phyloP scores from a whole-genome alignment of 108 stramenopile species.

The Pseudonitzschia pungens region DNA sequence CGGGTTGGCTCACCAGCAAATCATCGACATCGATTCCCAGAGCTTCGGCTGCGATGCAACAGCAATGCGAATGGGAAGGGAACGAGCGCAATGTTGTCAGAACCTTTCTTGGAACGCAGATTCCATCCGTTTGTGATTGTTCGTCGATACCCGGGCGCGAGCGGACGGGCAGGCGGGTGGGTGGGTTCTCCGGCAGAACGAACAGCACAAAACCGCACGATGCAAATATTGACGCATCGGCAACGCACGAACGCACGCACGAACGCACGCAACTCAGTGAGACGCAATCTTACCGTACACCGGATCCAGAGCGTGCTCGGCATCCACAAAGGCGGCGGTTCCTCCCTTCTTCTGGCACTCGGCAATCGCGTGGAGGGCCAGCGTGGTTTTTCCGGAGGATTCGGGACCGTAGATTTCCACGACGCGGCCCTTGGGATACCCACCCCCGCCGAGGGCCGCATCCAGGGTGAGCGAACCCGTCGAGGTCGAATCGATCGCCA shows the following conservation, averaged over 20 bases:
- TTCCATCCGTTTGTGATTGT: too few species aligned
- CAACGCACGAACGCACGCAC: too few species aligned
- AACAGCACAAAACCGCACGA: too few species aligned
- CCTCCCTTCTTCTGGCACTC: slow-evolving; percentile 86
- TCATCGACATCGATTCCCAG: slow-evolving; percentile 89
- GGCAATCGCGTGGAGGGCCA: slow-evolving; percentile 95
- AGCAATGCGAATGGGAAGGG: background rate
- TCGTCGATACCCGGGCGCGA: too few species aligned
- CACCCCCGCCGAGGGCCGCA: slow-evolving; percentile 74
- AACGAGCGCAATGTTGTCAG: background rate
- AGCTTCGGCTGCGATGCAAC: slow-evolving; percentile 28
- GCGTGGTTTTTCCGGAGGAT: slow-evolving; percentile 92
- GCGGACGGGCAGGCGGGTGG: too few species aligned
- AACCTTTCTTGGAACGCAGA: too few species aligned
- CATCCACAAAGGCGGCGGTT: slow-evolving; percentile 94
- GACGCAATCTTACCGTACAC: slow-evolving; percentile 56
- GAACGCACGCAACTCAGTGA: background rate
- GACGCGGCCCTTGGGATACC: slow-evolving; percentile 84
- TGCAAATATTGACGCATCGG: too few species aligned
- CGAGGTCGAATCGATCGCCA: slow-evolving; percentile 82
- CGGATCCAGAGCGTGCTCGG: slow-evolving; percentile 97
- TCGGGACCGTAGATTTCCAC: slow-evolving; percentile 98
- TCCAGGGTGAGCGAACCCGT: slow-evolving; percentile 91
- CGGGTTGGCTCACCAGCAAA: slow-evolving; percentile 91
- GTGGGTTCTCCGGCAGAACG: too few species aligned